Evolutionary conservation across 192 early-diverging fungal species (phyloP), one percentile per base, ranked within the genome.

Genomic region (Gonapodya prolifera): DNA sequence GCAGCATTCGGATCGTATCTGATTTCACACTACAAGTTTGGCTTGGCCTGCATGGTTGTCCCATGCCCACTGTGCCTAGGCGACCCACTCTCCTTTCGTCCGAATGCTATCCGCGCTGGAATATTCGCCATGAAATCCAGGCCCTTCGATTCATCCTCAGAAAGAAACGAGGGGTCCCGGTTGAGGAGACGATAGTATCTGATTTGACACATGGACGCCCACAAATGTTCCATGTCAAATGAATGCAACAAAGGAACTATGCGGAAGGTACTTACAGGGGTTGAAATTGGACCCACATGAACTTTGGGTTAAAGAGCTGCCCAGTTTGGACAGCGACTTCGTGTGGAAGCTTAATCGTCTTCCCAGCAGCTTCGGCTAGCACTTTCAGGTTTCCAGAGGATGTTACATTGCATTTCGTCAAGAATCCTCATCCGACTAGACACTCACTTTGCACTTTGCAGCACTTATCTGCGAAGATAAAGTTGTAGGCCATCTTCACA

Each of bases 401-500:
- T 8, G 45, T 61, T 61, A 8, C 45, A 23, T 61, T 61, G 8
- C 45, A 23, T 61, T 61, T 61, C n/a, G n/a, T n/a, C n/a, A n/a
- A n/a, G n/a, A n/a, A n/a, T n/a, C n/a, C n/a, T n/a, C n/a, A n/a
- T n/a, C n/a, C n/a, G n/a, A n/a, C n/a, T n/a, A n/a, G n/a, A n/a
- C n/a, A 23, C 45, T 61, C 23, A 61, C 45, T 61, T 23, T 61
- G 45, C 8, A 18, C 29, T 32, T 86, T 84, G 75, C 86, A 87
- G 28, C 84, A 89, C 69, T 83, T 69, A 32, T 90, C 89, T 70
- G 88, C 79, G 0, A 86, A 81, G 71, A 89, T 86, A 34, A 89
- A 89, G 80, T 81, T 61, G 45, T 61, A 61, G 45, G 45, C 84
- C 79, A 86, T 88, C 34, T 85, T 81, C 1, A 87, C 87, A 75